These are phyloP conservation scores for Starmera dryadoides DNA, from an alignment of 805 yeast genomes.

Conservation along the genomic window DNA sequence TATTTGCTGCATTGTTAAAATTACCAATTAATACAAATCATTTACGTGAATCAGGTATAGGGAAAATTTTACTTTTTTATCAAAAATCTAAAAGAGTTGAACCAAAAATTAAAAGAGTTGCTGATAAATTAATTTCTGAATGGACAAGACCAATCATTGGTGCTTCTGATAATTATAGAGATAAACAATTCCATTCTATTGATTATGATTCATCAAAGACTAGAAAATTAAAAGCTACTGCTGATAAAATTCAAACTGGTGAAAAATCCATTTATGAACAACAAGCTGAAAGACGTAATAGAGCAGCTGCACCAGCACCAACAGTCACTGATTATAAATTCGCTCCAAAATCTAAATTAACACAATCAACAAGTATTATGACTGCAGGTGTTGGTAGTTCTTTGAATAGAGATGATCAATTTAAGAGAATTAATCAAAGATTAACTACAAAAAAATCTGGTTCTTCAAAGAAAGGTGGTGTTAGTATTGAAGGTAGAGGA, in stretches of 20 bases:
- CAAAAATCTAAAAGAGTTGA: constrained; percentile 89
- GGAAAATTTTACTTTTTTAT: constrained; percentile 88
- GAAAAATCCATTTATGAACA: constrained; percentile 72
- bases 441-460: constrained; percentile 17
- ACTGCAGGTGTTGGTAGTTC: constrained; percentile 44
- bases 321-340: constrained; percentile 82
- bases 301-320: constrained; percentile 95
- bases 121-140: constrained; percentile 86
- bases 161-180: constrained; percentile 89
- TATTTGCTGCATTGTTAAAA: constrained; percentile 64
- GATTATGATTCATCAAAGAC: constrained; percentile 58
- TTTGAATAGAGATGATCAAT: constrained; percentile 65
- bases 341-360: constrained; percentile 74
- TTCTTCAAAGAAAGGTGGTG: constrained; percentile 55
- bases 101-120: constrained; percentile 75
- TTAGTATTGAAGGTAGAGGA: constrained; percentile 71
- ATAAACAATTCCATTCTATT: constrained; percentile 63
- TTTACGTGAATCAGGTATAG: constrained; percentile 88
- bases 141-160: constrained; percentile 99
- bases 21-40: constrained; percentile 95
- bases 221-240: constrained; percentile 19
- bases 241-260: constrained; percentile 17
- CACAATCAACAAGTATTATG: constrained; percentile 26
- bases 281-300: constrained; percentile 82
- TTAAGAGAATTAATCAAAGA: constrained; percentile 59